A percentile compares a stretch with the other conserved stretches of the same genome.
phyloP scores from a whole-genome alignment of 2,329 filamentous ascomycete genomes.

The Fusarium sp. region DNA sequence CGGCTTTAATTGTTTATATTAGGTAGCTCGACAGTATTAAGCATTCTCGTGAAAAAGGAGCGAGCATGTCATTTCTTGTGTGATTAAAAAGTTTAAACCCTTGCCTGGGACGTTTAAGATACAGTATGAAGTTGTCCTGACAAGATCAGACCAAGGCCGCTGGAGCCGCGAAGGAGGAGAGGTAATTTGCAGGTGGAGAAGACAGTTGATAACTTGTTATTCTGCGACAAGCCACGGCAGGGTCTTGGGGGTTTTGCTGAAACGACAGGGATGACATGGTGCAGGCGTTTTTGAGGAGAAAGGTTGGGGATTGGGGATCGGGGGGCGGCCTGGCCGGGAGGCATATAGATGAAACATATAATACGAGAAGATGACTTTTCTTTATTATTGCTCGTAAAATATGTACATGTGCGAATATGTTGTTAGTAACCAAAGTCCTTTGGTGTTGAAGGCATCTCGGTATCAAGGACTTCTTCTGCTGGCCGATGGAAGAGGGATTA shows the following conservation, averaged over 20 bases:
- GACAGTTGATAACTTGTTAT: slow-evolving; percentile 28
- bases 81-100: slow-evolving; percentile 13
- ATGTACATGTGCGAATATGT: background rate
- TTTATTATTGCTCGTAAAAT: background rate
- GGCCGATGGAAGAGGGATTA: background rate
- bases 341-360: slow-evolving; percentile 31
- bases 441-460: background rate
- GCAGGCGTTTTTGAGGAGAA: background rate
- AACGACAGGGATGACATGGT: slow-evolving; percentile 33
- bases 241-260: slow-evolving; percentile 34
- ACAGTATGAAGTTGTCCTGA: slow-evolving; percentile 16
- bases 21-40: slow-evolving; percentile 2
- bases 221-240: slow-evolving; percentile 38
- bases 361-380: slow-evolving; percentile 11
- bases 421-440: background rate
- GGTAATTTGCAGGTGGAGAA: slow-evolving; percentile 29
- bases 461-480: background rate
- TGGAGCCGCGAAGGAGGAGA: slow-evolving; percentile 10
- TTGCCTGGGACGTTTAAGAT: slow-evolving; percentile 33
- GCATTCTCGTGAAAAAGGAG: slow-evolving; percentile 5
- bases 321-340: slow-evolving; percentile 21
- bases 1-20: slow-evolving; percentile 16
- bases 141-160: slow-evolving; percentile 13
- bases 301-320: background rate
- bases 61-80: background rate